Evolutionary conservation across 495 filamentous ascomycete species (phyloP), one percentile per base, ranked within the genome.

Genomic region (Thermothielavioides terrestris): DNA sequence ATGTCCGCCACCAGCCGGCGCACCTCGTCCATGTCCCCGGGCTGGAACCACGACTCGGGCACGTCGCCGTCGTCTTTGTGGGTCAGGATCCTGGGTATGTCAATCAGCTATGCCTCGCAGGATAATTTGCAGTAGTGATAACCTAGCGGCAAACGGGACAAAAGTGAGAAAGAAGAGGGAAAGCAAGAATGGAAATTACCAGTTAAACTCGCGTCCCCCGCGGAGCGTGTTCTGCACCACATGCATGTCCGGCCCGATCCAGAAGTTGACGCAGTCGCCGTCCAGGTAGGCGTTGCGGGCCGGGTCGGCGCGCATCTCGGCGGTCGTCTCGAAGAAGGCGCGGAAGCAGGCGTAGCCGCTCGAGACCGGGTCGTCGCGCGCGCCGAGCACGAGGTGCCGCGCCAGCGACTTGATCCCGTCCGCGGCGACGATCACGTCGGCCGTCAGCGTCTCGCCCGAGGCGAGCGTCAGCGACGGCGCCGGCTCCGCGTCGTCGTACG

Each of bases 191-290:
- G n/a, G n/a, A n/a, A n/a, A n/a, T n/a, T 28, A 28, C 27, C 73
- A 76, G 55, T 74, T 74, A 56, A 74, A 76, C 55, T 76, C 73
- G 10, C 69, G 60, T n/a, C 73, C 73, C 28, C 64, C 62, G 26
- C 71, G 65, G 10, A 76, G 62, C 1, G 73, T 74, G 36, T 74
- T 73, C 46, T 73, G 70, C 15, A 76, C 64, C 9, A 76, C 54
- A 42, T 77, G 72, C 21, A 66, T 71, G 45, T 76, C 73, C 14
- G 70, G 60, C 4, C 74, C 74, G 31, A 76, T 76, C 67, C 73
- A 76, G 34, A 75, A 75, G 52, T 77, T 77, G 3, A 75, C 71
- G 46, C 72, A 73, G 39, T 77, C 71, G 37, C 73, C 65, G 21
- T 67, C 63, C 14, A 73, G 63, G 21, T 73, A 71, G 12, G 73